These are phyloP conservation scores for Penicillium sp. DNA, from an alignment of 2,329 filamentous ascomycete species.

Conservation along the genomic window DNA sequence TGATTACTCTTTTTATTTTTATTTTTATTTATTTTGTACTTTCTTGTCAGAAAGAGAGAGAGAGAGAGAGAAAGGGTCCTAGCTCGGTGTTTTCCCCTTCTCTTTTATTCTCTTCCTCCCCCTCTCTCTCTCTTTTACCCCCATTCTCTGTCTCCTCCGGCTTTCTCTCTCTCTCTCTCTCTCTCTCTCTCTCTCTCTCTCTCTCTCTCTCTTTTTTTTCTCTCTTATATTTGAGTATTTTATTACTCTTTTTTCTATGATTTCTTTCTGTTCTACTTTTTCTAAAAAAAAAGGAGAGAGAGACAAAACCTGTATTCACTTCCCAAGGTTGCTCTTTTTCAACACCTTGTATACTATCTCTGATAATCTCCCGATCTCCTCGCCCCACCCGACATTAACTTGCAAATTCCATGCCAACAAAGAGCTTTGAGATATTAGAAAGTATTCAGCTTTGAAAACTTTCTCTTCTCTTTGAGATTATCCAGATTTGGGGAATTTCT, in stretches of 20 bases:
- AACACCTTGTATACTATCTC: conserved; percentile 1
- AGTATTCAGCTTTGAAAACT: not conserved
- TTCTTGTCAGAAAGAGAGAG: not conserved
- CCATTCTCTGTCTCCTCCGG: conserved; percentile 6
- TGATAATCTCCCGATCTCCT: conserved; percentile 6
- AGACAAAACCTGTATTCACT: not conserved
- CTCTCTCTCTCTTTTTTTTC: not conserved
- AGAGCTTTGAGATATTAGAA: not conserved
- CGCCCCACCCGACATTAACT: conserved; percentile 7
- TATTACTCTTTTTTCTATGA: not conserved
- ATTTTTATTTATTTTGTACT: conserved; percentile 1
- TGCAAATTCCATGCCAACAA: not conserved
- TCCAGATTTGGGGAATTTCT: not conserved
- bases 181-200: not conserved
- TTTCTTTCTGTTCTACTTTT: not conserved
- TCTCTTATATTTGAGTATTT: not conserved
- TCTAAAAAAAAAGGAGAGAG: not conserved
- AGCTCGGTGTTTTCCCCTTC: conserved; percentile 12
- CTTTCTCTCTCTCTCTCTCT: conserved; percentile 11
- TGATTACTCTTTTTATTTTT: not conserved
- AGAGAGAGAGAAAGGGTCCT: conserved; percentile 1
- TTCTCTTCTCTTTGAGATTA: not conserved
- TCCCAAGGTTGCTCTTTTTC: not conserved
- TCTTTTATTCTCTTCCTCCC: conserved; percentile 15
- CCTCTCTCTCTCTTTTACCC: not conserved